Evolutionary conservation across 257 asterid species (phyloP).

Genomic region (Plectranthus barbatus): DNA sequence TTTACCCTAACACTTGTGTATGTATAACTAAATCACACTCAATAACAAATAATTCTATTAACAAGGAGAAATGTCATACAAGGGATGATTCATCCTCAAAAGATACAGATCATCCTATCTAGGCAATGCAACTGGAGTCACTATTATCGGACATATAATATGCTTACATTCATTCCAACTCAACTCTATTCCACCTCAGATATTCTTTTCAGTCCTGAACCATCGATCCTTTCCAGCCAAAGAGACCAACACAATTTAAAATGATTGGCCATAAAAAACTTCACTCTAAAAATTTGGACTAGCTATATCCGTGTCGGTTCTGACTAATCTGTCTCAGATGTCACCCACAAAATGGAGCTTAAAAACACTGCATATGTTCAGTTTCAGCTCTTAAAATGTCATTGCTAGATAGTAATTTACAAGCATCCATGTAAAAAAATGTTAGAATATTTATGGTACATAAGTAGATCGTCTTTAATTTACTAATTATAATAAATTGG

Average conservation of each 20-base stretch:
- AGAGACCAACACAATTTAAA: background rate
- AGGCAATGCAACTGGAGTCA: background rate
- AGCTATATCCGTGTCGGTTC: background rate
- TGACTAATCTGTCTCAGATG: background rate
- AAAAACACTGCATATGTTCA: constrained; percentile 10
- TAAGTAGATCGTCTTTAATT: no score
- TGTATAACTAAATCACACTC: background rate
- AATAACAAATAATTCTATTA: background rate
- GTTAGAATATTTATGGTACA: no score
- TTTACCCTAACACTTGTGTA: background rate
- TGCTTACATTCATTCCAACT: background rate
- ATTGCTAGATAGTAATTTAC: constrained; percentile 5
- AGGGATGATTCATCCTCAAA: background rate
- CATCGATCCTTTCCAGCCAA: background rate
- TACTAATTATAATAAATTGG: no score
- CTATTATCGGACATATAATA: background rate
- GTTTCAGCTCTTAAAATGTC: background rate
- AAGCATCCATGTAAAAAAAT: constrained; percentile 10
- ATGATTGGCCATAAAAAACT: background rate
- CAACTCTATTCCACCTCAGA: background rate
- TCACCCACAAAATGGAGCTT: constrained; percentile 8
- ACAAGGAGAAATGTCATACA: background rate
- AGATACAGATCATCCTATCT: background rate
- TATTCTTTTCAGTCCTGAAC: background rate
- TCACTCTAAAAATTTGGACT: background rate